phyloP scores from a whole-genome alignment of 1,284 basidiomycete species.

The Trichosporon sp. region DNA sequence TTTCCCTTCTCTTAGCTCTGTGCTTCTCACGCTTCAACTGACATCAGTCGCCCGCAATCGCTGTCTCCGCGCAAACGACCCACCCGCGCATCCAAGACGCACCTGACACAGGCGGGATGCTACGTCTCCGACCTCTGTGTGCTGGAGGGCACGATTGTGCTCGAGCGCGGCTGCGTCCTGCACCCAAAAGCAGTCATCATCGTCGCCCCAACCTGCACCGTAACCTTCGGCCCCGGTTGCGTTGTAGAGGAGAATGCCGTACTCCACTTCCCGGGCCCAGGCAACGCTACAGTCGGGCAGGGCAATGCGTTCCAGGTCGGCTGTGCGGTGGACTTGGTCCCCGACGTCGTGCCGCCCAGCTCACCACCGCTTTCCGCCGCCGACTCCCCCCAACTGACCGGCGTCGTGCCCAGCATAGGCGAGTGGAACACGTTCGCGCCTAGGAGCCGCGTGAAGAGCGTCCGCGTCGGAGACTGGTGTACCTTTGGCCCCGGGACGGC shows the following conservation, averaged over 20 bases:
- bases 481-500: constrained; percentile 20
- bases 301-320: constrained; percentile 91
- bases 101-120: constrained; percentile 3
- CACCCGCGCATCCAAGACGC: not conserved
- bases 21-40: not conserved
- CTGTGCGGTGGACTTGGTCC: constrained; percentile 65
- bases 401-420: constrained; percentile 17
- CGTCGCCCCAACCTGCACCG: constrained; percentile 73
- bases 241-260: constrained; percentile 89
- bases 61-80: not conserved
- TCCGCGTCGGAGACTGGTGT: constrained; percentile 26
- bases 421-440: constrained; percentile 26
- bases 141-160: constrained; percentile 85
- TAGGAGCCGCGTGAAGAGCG: constrained; percentile 22
- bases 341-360: constrained; percentile 6
- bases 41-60: not conserved
- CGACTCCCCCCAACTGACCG: not conserved
- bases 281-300: constrained; percentile 78
- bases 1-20: too few species aligned
- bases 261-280: constrained; percentile 73
- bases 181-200: constrained; percentile 91
- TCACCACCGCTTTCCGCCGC: not conserved
- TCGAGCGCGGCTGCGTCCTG: constrained; percentile 82
- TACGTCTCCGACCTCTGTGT: constrained; percentile 78
- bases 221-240: constrained; percentile 81